Base-by-base conservation (phyloP, 352 stramenopile species). In the Phytophthora quininea region DNA sequence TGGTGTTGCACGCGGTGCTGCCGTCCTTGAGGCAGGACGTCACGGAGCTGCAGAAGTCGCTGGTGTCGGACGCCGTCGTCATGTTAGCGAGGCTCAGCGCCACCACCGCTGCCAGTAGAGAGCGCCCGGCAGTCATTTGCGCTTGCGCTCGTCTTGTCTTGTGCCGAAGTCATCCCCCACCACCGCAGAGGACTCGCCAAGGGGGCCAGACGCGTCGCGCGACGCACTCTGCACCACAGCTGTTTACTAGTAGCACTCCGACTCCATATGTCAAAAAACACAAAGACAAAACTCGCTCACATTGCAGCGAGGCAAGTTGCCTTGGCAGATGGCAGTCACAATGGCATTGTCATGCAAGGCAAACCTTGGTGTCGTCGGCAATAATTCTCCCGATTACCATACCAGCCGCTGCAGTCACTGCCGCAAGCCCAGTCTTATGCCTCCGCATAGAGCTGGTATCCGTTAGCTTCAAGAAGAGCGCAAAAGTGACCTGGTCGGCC, bases 1-100 rank as follows among this genome's bases (percentile, higher is more conserved):
- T 76, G 14, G 70, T 77, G 49, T 74, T 56, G 47, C 74, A 82
- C 56, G 53, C 54, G 42, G 51, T 62, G 54, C 58, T 73, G 35
- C 74, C 74, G 33, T 82, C 71, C 55, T 75, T 68, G 49, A 82
- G 74, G 54, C 74, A 82, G 37, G 67, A 77, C 31, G 54, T 69
- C 32, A 82, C 69, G 38, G 67, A 77, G 53, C 58, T 73, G 55
- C 74, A 82, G 50, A 82, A 79, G 33, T 71, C 58, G 60, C 53
- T 74, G 11, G 69, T 74, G 52, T 77, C 71, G 7, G 68, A 75
- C 3, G 61, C 55, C 12, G 12, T 3, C 0, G 46, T 33, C 32
- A 32, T 54, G 19, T n/a, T 48, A 14, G 46, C 46, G 27, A 64
- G 45, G 14, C 30, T 19, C 30, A 58, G 27, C 32, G 14, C 42